phyloP scores from a whole-genome alignment of 768 basidiomycete genomes.

The Mycena metata region DNA sequence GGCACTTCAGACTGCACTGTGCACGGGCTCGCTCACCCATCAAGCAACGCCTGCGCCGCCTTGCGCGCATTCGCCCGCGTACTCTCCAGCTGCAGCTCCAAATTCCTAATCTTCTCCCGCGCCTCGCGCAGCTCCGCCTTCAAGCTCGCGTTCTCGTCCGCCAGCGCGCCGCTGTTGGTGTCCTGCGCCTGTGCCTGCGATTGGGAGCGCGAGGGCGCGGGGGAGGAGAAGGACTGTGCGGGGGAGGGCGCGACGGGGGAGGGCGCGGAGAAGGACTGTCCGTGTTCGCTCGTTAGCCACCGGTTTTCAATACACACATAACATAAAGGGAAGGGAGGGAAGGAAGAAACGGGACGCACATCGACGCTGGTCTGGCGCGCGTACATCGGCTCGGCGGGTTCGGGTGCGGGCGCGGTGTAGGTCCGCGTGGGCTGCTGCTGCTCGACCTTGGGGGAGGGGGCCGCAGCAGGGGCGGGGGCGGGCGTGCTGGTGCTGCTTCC shows the following conservation, averaged over 20 bases:
- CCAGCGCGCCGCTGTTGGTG: slow-evolving; percentile 42
- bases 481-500: slow-evolving; percentile 39
- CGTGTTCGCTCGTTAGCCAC: not conserved
- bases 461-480: slow-evolving; percentile 46
- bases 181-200: slow-evolving; percentile 18
- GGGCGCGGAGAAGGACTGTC: slow-evolving; percentile 19
- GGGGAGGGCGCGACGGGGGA: slow-evolving; percentile 6
- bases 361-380: slow-evolving; percentile 42
- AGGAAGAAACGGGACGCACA: slow-evolving; percentile 44
- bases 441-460: slow-evolving; percentile 38
- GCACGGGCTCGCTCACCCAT: slow-evolving; percentile 35
- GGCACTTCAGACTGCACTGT: no score
- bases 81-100: slow-evolving; percentile 87
- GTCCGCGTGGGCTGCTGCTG: slow-evolving; percentile 37
- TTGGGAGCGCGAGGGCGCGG: not conserved
- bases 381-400: slow-evolving; percentile 37
- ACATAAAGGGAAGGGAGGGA: slow-evolving; percentile 14
- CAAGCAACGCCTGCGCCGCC: slow-evolving; percentile 75
- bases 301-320: not conserved
- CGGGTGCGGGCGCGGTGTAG: slow-evolving; percentile 36
- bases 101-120: slow-evolving; percentile 82
- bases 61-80: slow-evolving; percentile 81
- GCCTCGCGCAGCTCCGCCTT: slow-evolving; percentile 81
- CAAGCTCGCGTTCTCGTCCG: slow-evolving; percentile 74
- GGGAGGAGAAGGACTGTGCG: slow-evolving; percentile 25